Evolutionary conservation across 352 stramenopile species (phyloP), one percentile per base, ranked within the genome.

Genomic region (Phytophthora hybrid): DNA sequence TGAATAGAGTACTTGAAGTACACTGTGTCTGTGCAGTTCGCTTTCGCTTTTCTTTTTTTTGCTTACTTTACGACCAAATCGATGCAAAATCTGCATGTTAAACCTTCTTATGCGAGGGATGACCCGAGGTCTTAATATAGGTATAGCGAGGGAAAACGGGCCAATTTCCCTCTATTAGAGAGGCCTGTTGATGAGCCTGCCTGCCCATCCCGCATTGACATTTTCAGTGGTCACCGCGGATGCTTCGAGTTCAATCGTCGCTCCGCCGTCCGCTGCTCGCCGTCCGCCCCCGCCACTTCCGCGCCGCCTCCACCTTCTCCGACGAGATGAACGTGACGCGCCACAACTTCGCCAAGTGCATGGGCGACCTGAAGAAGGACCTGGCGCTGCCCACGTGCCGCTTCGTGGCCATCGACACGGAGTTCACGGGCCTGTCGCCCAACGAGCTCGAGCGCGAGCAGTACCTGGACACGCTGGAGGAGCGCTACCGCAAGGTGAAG

Each of bases 331-430:
- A 96, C 76, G 89, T 96, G 51, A 93, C 87, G 46, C 83, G 86
- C 65, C 85, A 92, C 76, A 94, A 94, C 71, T 96, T 96, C 64
- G 71, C 82, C 51, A 69, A 77, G n/a, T 78, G 78, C 61, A 80
- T 94, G 8, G 73, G 59, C 29, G 82, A 93, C 37, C 59, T 94
- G 32, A 78, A 90, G 66, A 82, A 82, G 37, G 85, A 92, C 64
- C 79, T 95, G 23, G 66, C 81, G 61, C 69, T 82, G 4, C 80
- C 77, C 5, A 82, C 81, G 11, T 96, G 89, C 71, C 79, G 85
- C 57, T 95, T 94, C 69, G 71, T 93, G 19, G 89, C 89, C 21
- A 92, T 96, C 61, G 89, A 96, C 72, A 94, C 88, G 37, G 89
- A 96, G 76, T 93, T 96, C 63, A 93, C 89, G 21, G 89, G 89